These are phyloP conservation scores for Musa beccarii DNA, from an alignment of 176 grass and related monocot genomes.

Conservation along the genomic window DNA sequence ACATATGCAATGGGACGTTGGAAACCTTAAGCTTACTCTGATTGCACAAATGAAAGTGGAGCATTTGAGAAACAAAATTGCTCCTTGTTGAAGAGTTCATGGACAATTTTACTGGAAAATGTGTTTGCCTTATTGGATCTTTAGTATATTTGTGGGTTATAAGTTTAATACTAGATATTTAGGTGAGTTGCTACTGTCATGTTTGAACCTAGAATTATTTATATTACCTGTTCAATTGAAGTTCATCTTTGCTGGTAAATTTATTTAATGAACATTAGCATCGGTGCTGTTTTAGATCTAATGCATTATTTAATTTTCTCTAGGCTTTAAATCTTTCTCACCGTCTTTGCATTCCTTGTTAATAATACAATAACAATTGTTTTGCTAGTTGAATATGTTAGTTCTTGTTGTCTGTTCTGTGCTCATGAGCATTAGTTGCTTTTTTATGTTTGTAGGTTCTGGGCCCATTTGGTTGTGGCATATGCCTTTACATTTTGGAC, in stretches of 20 bases:
- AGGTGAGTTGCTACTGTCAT: not conserved
- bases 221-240: not conserved
- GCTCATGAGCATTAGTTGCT: not conserved
- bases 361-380: not conserved
- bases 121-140: not conserved
- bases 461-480: constrained; percentile 13
- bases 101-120: too few relatives aligned
- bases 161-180: not conserved
- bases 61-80: not conserved
- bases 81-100: not conserved
- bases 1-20: not conserved
- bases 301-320: not conserved
- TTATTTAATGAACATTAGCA: not conserved
- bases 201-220: not conserved
- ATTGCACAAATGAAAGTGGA: not conserved
- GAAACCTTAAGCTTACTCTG: not conserved
- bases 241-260: not conserved
- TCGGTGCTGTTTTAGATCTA: not conserved
- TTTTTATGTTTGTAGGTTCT: not conserved
- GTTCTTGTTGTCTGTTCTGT: not conserved
- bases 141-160: not conserved
- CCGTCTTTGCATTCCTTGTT: too few relatives aligned
- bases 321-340: not conserved
- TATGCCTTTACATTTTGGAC: constrained; percentile 17
- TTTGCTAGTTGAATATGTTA: not conserved